These are phyloP conservation scores for Plasmodium gallinaceum DNA, from an alignment of 169 alveolate genomes.

Conservation along the genomic window DNA sequence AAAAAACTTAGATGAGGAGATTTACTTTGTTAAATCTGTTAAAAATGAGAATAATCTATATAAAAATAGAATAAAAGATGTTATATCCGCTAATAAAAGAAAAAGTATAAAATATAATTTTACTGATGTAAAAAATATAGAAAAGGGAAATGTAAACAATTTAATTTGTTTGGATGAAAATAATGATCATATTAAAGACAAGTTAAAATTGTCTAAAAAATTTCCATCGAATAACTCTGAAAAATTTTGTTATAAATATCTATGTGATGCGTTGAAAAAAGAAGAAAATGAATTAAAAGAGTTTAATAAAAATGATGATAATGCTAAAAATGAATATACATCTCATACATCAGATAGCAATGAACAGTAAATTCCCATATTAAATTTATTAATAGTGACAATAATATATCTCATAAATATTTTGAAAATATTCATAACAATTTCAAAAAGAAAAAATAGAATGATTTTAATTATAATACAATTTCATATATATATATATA, in stretches of 20 bases:
- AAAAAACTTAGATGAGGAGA: constrained; percentile 24
- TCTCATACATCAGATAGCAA: constrained; percentile 69
- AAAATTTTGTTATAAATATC: constrained; percentile 47
- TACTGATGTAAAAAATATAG: constrained; percentile 7
- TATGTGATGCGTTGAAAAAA: constrained; percentile 51
- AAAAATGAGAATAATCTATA: constrained; percentile 53
- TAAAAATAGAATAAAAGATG: constrained; percentile 39
- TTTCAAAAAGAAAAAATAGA: no score
- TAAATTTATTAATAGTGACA: not conserved
- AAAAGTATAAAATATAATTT: not conserved
- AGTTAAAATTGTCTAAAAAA: not conserved
- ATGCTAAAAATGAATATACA: constrained; percentile 50
- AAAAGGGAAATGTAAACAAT: not conserved
- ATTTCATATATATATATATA: no score
- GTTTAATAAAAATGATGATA: constrained; percentile 36
- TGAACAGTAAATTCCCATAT: not conserved
- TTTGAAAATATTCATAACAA: no score
- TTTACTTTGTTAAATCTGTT: constrained; percentile 59
- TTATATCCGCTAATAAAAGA: constrained; percentile 35
- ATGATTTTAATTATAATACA: no score
- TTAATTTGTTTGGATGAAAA: constrained; percentile 4
- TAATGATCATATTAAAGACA: not conserved
- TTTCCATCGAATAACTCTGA: constrained; percentile 48
- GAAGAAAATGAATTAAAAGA: constrained; percentile 57
- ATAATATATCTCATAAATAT: no score